These are phyloP conservation scores for Amylostereum areolatum DNA, from an alignment of 1,284 basidiomycete genomes.

Conservation along the genomic window DNA sequence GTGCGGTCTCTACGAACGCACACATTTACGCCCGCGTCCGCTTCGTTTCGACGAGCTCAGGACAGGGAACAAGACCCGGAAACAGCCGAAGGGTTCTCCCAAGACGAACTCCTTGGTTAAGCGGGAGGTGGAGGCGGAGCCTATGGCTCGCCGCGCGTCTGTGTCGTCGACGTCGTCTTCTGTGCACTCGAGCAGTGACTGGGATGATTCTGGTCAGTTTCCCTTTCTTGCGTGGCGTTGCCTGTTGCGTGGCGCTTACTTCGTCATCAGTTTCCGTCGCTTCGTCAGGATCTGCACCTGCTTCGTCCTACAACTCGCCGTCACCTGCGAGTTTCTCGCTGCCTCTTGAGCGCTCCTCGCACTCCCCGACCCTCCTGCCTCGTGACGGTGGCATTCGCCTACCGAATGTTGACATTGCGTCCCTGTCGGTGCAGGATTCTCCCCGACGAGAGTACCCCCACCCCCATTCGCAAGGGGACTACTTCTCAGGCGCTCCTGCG, in stretches of 20 bases:
- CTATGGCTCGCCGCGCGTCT: conserved; percentile 48
- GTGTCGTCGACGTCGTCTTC: conserved; percentile 55
- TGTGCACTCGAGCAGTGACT: conserved; percentile 54
- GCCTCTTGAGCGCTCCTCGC: conserved; percentile 45
- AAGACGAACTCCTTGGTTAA: conserved; percentile 43
- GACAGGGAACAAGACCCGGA: conserved; percentile 74
- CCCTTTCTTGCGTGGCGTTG: not conserved
- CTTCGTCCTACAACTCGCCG: conserved; percentile 64
- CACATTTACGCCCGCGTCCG: conserved; percentile 72
- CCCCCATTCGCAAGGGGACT: conserved; percentile 20
- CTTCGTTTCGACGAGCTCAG: conserved; percentile 80
- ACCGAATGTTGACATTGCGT: conserved; percentile 62
- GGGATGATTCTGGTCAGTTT: conserved; percentile 70
- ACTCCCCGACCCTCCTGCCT: conserved; percentile 47
- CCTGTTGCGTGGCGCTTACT: conserved; percentile 5
- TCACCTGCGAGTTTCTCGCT: conserved; percentile 50
- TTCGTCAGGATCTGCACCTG: conserved; percentile 54
- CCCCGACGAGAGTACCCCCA: conserved; percentile 35
- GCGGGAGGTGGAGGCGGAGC: conserved; percentile 54
- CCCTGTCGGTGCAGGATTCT: conserved; percentile 26
- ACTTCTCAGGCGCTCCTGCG: conserved; percentile 5
- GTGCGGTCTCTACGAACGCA: conserved; percentile 81
- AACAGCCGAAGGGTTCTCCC: conserved; percentile 38
- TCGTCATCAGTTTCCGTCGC: conserved; percentile 51
- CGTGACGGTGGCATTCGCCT: conserved; percentile 58